phyloP scores from a whole-genome alignment of 2,329 filamentous ascomycete genomes.

The Paraconiothyrium sp. region DNA sequence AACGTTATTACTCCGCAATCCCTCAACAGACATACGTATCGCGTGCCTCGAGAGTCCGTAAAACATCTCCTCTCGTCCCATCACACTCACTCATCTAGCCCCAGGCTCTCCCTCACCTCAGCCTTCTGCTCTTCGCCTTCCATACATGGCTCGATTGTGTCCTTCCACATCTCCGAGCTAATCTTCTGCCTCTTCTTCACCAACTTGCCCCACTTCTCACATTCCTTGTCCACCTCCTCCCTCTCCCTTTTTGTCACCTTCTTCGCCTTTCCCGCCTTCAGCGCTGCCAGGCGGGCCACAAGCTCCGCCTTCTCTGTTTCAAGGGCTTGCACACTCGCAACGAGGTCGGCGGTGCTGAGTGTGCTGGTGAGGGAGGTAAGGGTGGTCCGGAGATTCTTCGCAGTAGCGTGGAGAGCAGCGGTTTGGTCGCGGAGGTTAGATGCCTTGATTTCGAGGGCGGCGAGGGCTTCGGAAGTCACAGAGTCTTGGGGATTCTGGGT shows the following conservation, averaged over 20 bases:
- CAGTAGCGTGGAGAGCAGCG: conserved; percentile 53
- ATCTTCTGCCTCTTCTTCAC: conserved; percentile 58
- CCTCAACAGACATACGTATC: neutral
- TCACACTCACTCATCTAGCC: conserved; percentile 43
- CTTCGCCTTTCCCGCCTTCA: conserved; percentile 54
- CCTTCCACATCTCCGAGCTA: conserved; percentile 60
- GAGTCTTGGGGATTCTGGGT: conserved; percentile 61
- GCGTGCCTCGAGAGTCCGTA: neutral
- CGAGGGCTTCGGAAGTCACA: conserved; percentile 59
- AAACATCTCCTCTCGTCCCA: neutral
- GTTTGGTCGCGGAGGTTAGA: conserved; percentile 57
- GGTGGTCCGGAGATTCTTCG: conserved; percentile 60
- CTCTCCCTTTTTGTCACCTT: conserved; percentile 61
- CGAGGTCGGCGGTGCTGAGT: conserved; percentile 62
- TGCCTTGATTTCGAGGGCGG: conserved; percentile 61
- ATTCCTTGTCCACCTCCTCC: conserved; percentile 56
- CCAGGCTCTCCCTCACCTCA: conserved; percentile 60
- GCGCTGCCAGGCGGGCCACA: conserved; percentile 50
- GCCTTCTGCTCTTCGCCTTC: conserved; percentile 56
- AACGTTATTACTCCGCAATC: neutral
- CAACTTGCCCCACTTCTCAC: conserved; percentile 54
- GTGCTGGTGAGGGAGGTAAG: conserved; percentile 58
- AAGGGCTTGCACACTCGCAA: conserved; percentile 54
- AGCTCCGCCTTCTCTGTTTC: conserved; percentile 57
- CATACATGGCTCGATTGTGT: conserved; percentile 56